Evolutionary conservation across 2,329 filamentous ascomycete species (phyloP), one percentile per base, ranked within the genome.

Genomic region (Sarocladiaceae sp.): DNA sequence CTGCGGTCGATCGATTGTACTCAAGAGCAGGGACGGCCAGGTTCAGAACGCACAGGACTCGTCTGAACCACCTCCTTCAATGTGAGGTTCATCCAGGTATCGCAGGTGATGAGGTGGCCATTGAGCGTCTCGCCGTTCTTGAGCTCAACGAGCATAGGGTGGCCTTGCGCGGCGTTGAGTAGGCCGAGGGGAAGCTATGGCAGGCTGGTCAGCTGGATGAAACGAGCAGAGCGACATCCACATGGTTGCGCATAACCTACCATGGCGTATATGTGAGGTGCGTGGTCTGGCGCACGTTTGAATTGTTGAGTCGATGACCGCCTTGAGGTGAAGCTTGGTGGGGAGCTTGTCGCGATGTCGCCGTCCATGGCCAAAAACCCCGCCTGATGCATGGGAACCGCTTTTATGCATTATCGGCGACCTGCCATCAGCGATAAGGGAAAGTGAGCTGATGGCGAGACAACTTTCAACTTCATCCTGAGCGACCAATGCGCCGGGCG

Each of bases 31-130:
- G 33, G 15, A 6, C 7, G 24, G 19, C 33, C 11, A 33, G 13
- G 19, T 9, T 12, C 40, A n/a, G 26, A 15, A 45, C 73, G 43
- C 67, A 85, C 81, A 19, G 91, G 83, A 61, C 85, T 95, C 15
- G 93, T 97, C 68, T 97, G 91, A 27, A 97, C 88, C 18, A 98
- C 94, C 65, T 97, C 93, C 66, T 93, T 95, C 53, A 98, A 70
- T 2, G 91, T 97, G 55, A 98, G 72, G 70, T 98, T 98, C 93
- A 98, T 98, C 89, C 93, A 98, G 40, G 91, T 98, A 66, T 98
- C 93, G 80, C 91, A 98, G 65, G 85, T 88, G 64, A 96, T 85
- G 48, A 98, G 74, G 61, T 96, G 89, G 51, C 93, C 93, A 69
- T 97, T 98, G 49, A 98, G 78, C 0, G 93, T 97, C 68, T 98